phyloP scores from a whole-genome alignment of 352 stramenopile genomes.

The Phytophthora palmivora region DNA sequence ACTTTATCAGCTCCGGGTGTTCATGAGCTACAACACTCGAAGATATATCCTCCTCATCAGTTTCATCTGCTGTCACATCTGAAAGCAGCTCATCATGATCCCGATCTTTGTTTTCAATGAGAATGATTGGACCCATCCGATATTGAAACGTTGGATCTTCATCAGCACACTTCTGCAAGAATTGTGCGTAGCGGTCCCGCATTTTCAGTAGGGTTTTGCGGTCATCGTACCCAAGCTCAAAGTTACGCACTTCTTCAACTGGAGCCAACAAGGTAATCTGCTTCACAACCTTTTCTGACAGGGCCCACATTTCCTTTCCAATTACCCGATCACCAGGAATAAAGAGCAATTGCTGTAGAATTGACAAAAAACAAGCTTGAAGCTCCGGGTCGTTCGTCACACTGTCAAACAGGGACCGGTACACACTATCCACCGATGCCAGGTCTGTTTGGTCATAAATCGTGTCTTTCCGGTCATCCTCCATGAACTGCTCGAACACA shows the following conservation, averaged over 20 bases:
- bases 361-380: constrained; percentile 75
- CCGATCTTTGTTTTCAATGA: constrained; percentile 75
- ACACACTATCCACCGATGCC: constrained; percentile 74
- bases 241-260: constrained; percentile 83
- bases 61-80: constrained; percentile 68
- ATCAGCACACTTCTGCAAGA: constrained; percentile 72
- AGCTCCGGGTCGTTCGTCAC: constrained; percentile 70
- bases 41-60: constrained; percentile 61
- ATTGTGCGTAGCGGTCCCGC: constrained; percentile 79
- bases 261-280: constrained; percentile 78
- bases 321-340: constrained; percentile 82
- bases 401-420: constrained; percentile 60
- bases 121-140: constrained; percentile 74
- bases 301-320: constrained; percentile 89
- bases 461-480: constrained; percentile 87
- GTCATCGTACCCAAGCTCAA: constrained; percentile 83
- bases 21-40: constrained; percentile 54
- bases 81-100: constrained; percentile 69
- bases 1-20: constrained; percentile 75
- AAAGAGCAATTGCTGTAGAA: constrained; percentile 88
- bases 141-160: constrained; percentile 75
- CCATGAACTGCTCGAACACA: constrained; percentile 90
- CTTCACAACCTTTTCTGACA: constrained; percentile 81
- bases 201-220: constrained; percentile 79
- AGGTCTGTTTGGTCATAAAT: constrained; percentile 87